These are phyloP conservation scores for Trichoderma lentiforme DNA, from an alignment of 2,329 filamentous ascomycete species.

Conservation along the genomic window DNA sequence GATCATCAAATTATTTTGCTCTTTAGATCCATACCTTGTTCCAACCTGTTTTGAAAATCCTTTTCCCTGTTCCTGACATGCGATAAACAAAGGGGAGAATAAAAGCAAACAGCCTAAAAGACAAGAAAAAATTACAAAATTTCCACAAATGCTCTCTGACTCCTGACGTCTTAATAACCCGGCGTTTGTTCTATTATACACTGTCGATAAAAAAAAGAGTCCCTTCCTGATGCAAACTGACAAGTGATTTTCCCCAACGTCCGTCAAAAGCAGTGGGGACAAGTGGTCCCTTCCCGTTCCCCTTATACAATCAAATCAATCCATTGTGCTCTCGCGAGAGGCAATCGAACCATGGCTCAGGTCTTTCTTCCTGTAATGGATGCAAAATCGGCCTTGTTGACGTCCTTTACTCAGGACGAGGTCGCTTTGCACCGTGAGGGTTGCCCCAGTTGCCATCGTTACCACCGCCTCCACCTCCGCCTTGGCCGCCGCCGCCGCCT, in stretches of 20 bases:
- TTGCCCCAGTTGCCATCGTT: constrained; percentile 66
- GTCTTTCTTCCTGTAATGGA: not conserved
- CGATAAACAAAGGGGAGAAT: not conserved
- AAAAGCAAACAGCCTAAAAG: not conserved
- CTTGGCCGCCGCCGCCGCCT: constrained; percentile 36
- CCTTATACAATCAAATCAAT: not conserved
- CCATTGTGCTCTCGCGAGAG: not conserved
- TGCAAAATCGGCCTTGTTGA: not conserved
- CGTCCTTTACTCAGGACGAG: constrained; percentile 62
- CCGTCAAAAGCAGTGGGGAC: not conserved
- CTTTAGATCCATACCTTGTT: not conserved
- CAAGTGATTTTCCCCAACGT: not conserved
- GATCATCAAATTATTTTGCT: not conserved
- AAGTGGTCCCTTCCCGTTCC: not conserved
- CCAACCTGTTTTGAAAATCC: not conserved
- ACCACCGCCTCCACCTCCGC: constrained; percentile 27
- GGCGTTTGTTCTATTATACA: constrained; percentile 19
- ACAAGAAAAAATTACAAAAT: not conserved
- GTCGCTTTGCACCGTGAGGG: constrained; percentile 76
- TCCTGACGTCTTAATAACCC: constrained; percentile 10
- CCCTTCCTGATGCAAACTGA: constrained; percentile 10
- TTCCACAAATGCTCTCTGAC: constrained; percentile 5
- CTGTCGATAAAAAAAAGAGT: not conserved
- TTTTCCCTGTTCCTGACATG: not conserved
- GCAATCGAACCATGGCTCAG: not conserved